Evolutionary conservation across 768 basidiomycete species (phyloP).

Genomic region (Leucosporidium yakuticum): DNA sequence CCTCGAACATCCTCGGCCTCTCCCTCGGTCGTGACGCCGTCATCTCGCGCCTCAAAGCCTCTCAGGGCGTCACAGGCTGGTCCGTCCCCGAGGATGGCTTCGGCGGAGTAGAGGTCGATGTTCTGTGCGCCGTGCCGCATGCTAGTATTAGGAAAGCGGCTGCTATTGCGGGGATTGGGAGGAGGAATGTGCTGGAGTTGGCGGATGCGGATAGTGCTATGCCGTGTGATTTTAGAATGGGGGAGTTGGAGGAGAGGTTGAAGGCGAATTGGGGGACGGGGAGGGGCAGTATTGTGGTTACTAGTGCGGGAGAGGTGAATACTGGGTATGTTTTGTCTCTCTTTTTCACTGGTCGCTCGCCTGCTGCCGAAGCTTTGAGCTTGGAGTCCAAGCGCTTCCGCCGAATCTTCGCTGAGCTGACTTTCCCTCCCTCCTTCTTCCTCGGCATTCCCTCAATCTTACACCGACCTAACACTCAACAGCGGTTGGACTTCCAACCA

Average conservation of each 20-base stretch:
- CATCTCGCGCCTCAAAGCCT: constrained; percentile 37
- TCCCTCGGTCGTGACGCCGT: constrained; percentile 46
- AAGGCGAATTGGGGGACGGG: constrained; percentile 38
- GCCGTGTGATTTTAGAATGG: constrained; percentile 41
- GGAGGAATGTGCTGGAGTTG: constrained; percentile 44
- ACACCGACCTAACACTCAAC: too few relatives aligned
- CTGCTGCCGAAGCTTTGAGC: too few relatives aligned
- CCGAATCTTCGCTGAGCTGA: too few relatives aligned
- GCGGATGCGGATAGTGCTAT: constrained; percentile 14
- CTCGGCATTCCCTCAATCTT: neutral
- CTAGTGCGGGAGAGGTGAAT: constrained; percentile 49
- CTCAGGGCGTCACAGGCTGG: neutral
- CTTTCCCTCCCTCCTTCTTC: too few relatives aligned
- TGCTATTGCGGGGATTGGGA: constrained; percentile 46
- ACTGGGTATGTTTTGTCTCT: constrained; percentile 43
- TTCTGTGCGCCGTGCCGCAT: constrained; percentile 46
- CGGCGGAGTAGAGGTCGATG: constrained; percentile 39
- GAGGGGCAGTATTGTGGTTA: constrained; percentile 37
- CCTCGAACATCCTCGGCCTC: constrained; percentile 48
- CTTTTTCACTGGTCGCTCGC: too few relatives aligned
- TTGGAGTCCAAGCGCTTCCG: too few relatives aligned
- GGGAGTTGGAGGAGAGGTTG: constrained; percentile 40
- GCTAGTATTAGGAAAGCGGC: constrained; percentile 48
- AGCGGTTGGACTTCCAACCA: constrained; percentile 38
- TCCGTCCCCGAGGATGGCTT: constrained; percentile 45